Conservation (phyloP, 768 basidiomycete species). For the Mycena epipterygia region DNA sequence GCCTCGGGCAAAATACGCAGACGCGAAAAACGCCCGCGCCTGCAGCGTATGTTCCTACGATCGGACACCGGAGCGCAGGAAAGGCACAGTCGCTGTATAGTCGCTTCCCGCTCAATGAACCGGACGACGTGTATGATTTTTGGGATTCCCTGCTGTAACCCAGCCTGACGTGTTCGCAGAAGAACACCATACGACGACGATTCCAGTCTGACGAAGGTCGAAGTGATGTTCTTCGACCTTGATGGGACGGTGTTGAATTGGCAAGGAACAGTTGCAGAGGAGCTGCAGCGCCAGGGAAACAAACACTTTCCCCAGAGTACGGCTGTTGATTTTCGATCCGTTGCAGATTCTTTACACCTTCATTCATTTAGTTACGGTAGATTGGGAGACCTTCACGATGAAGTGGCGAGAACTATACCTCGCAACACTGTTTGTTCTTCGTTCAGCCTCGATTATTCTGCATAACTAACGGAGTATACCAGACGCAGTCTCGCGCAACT, state of each 20-base stretch:
- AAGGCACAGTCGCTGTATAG: slow-evolving; percentile 3
- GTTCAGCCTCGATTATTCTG: not conserved
- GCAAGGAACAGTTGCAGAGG: slow-evolving; percentile 28
- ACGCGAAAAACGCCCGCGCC: slow-evolving; percentile 8
- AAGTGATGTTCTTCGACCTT: slow-evolving; percentile 36
- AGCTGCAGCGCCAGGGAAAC: slow-evolving; percentile 18
- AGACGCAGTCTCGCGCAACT: slow-evolving; percentile 29
- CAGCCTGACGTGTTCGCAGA: not conserved
- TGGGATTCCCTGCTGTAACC: not conserved
- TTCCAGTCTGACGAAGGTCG: slow-evolving; percentile 28
- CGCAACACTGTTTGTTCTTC: slow-evolving; percentile 14
- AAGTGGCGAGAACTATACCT: slow-evolving; percentile 31
- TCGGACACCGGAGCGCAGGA: not conserved
- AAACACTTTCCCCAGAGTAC: slow-evolving; percentile 16
- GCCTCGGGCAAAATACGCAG: slow-evolving; percentile 25
- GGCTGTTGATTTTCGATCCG: not conserved
- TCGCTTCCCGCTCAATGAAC: slow-evolving; percentile 33
- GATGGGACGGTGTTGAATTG: slow-evolving; percentile 35
- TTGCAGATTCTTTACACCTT: not conserved
- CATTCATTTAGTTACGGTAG: not conserved
- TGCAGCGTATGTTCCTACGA: slow-evolving; percentile 8
- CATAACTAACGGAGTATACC: not conserved
- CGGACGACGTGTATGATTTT: slow-evolving; percentile 23
- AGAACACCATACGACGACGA: slow-evolving; percentile 24
- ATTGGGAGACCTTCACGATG: slow-evolving; percentile 29